Base-by-base conservation (phyloP, 495 filamentous ascomycete species). In the Glonium stellatum region DNA sequence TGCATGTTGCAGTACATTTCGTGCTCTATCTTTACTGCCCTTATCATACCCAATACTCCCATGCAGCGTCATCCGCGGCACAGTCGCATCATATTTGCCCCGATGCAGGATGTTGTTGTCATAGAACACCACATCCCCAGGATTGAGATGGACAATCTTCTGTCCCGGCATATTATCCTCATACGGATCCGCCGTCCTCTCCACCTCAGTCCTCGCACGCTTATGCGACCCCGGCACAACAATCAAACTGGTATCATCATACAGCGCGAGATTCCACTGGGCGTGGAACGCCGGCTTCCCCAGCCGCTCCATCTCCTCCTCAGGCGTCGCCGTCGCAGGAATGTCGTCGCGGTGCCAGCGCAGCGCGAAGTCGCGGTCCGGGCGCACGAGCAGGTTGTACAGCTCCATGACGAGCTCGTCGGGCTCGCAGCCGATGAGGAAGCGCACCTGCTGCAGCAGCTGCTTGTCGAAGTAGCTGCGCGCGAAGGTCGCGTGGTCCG, bases 81-180 rank as follows among this genome's bases (percentile, higher is more conserved):
- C 56, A 55, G 75, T 78, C 4, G 59, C 68, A 64, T 72, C 67
- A 67, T 95, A 95, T n/a, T 85, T 80, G 0, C 87, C 89, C 1
- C 89, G 78, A 58, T 95, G 89, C 69, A 92, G 60, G 54, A 95
- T 92, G 73, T 95, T 92, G 61, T 89, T 92, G 72, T 95, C 82
- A 69, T 95, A 92, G 67, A 95, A 95, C 37, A 87, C 86, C 8
- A 85, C 78, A 70, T 92, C 89, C 0, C 89, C 89, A 0, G 87
- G 76, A 64, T 82, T 71, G 62, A 92, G 68, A 69, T 72, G 58
- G 31, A 92, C 89, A 18, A 79, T 71, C 27, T 84, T 61, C 74
- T 87, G 80, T 2, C 77, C 82, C 12, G 84, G 82, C 68, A 92
- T 59, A 0, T 71, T 55, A 0, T 68, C 58, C 63, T 82, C 86